A percentile compares a stretch with the other conserved stretches of the same genome.
Evolutionary conservation across 1,284 basidiomycete species (phyloP).

Genomic region (Pseudomicrostroma phylloplanum): DNA sequence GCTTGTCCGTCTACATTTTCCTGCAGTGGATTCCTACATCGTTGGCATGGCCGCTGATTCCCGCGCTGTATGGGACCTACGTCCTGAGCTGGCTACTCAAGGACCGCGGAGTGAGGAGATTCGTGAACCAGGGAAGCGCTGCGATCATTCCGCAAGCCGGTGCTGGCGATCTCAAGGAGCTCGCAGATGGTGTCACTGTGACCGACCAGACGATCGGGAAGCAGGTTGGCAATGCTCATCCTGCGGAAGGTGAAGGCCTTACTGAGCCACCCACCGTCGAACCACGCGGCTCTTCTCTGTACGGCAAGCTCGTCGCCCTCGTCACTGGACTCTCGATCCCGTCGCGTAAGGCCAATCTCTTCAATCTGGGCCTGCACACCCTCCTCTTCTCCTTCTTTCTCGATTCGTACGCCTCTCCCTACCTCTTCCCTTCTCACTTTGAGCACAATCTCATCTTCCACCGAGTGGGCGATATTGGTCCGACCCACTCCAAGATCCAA

Average conservation of each 20-base stretch:
- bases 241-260: constrained; percentile 9
- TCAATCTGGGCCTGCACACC: constrained; percentile 40
- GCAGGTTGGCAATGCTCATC: constrained; percentile 20
- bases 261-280: neutral
- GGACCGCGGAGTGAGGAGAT: constrained; percentile 18
- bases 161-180: constrained; percentile 23
- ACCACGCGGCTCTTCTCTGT: neutral
- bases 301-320: constrained; percentile 23
- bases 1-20: constrained; percentile 35
- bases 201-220: constrained; percentile 19
- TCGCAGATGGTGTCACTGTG: constrained; percentile 28
- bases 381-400: constrained; percentile 38
- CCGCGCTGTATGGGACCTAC: constrained; percentile 28
- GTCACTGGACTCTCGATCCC: constrained; percentile 34
- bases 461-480: constrained; percentile 40
- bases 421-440: constrained; percentile 46
- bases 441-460: constrained; percentile 43
- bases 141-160: neutral
- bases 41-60: constrained; percentile 26
- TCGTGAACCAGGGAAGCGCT: neutral
- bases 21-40: constrained; percentile 40
- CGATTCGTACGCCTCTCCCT: constrained; percentile 43
- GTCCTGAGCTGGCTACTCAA: constrained; percentile 25
- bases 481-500: constrained; percentile 39
- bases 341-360: constrained; percentile 28